Conservation (phyloP, 2,329 filamentous ascomycete species). For the Tolypocladium pustulatum region DNA sequence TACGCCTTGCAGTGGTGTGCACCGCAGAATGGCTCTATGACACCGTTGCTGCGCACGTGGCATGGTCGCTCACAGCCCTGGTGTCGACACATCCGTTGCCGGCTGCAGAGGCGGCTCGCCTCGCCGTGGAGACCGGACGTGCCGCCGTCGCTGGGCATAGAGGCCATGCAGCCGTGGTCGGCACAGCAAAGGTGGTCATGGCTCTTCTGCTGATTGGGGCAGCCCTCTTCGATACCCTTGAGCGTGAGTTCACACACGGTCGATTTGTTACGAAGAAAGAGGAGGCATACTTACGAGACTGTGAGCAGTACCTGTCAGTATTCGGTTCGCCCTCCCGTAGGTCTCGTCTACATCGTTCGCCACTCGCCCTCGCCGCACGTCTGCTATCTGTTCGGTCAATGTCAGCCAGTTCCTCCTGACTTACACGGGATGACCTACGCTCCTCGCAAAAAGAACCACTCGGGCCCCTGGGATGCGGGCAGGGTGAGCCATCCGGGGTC, state of each 20-base stretch:
- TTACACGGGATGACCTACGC: background rate
- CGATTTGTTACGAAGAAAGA: too few relatives aligned
- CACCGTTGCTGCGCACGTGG: background rate
- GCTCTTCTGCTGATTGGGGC: background rate
- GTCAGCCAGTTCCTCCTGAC: background rate
- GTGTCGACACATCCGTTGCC: background rate
- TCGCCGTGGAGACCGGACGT: background rate
- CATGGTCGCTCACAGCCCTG: background rate
- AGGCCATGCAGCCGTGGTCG: background rate
- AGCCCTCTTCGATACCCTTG: background rate
- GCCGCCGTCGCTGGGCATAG: background rate
- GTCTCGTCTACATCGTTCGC: background rate
- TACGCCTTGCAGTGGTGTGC: background rate
- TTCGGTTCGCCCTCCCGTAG: background rate
- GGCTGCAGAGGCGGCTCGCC: background rate
- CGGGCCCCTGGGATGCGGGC: background rate
- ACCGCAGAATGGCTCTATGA: background rate
- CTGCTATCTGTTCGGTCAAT: background rate
- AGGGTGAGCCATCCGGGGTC: background rate
- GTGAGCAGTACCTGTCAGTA: background rate
- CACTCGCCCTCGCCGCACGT: background rate
- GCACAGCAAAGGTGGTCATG: background rate
- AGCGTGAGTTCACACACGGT: background rate
- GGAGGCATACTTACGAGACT: background rate
- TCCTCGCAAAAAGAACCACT: background rate